Conservation (phyloP, 169 alveolate species). For the Perkinsus marinus region DNA sequence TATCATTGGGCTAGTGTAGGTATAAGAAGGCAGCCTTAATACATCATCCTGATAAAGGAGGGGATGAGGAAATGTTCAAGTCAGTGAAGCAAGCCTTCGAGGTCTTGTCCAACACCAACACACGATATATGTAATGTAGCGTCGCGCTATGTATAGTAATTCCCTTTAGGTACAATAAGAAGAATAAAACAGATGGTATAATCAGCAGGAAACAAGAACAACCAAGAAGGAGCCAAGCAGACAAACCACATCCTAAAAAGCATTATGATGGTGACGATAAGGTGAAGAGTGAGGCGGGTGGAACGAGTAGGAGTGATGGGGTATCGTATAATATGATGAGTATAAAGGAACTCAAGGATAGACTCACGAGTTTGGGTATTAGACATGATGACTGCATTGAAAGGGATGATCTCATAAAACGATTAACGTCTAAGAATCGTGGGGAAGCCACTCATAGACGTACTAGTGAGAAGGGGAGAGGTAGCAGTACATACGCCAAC, state of each 20-base stretch:
- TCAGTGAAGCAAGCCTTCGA: conserved; percentile 70
- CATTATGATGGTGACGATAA: not conserved
- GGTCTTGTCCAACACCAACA: conserved; percentile 60
- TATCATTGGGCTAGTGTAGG: too few species aligned
- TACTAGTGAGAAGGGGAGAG: too few species aligned
- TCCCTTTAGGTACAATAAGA: not conserved
- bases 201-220: not conserved
- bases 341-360: conserved; percentile 29
- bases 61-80: conserved; percentile 63
- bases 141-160: too few species aligned
- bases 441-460: too few species aligned
- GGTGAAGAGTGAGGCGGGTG: not conserved
- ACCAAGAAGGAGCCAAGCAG: not conserved
- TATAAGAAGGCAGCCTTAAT: conserved; percentile 39
- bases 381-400: conserved; percentile 45
- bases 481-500: not conserved
- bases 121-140: conserved; percentile 62
- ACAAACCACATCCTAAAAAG: not conserved
- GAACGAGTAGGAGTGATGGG: not conserved
- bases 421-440: conserved; percentile 19
- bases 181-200: not conserved
- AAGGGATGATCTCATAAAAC: conserved; percentile 32
- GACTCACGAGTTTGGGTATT: conserved; percentile 29
- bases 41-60: conserved; percentile 82
- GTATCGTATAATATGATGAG: not conserved